Evolutionary conservation across 1,284 basidiomycete genomes (phyloP), one percentile per base, ranked within the genome.

Genomic region (Papiliotrema nemorosa): DNA sequence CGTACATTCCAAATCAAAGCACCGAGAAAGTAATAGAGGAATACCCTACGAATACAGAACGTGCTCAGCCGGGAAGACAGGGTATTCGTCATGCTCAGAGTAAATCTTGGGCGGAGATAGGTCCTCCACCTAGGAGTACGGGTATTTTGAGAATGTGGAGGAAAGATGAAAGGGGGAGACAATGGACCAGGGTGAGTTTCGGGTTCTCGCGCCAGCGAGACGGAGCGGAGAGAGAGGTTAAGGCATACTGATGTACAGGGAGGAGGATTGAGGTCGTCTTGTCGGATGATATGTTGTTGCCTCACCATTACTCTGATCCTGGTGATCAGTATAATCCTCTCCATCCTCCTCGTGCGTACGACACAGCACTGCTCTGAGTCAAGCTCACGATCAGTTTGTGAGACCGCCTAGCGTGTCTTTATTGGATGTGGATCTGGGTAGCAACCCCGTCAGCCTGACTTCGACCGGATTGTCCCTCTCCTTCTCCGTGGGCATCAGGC

Each of bases 401-500:
- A 81, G 84, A 26, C 89, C 89, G 5, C 89, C 89, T 0, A 81
- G 82, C 54, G 76, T 91, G 49, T 66, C 72, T n/a, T 78, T 92
- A 53, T 82, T 85, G 40, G 68, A 74, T 38, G 80, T 86, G 25
- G 69, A 78, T 18, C 52, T 78, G 27, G 57, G 78, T 63, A 54
- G 61, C 10, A 71, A 76, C 35, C 59, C 74, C 55, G 57, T 65
- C 12, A 25, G 50, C 18, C 36, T 57, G 40, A 54, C 49, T 38
- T 45, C 44, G 37, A 40, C 78, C 53, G 83, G 83, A 0, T 65
- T 90, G 35, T 77, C 74, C 20, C 74, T 90, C 39, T 83, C 83
- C 58, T 78, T 90, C 46, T 80, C 79, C 46, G 76, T 90, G 21
- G 80, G 82, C 53, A 84, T 91, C 58, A 78, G 79, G 84, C 86